Evolutionary conservation across 2,329 filamentous ascomycete species (phyloP).

Genomic region (Elsinoe australis): DNA sequence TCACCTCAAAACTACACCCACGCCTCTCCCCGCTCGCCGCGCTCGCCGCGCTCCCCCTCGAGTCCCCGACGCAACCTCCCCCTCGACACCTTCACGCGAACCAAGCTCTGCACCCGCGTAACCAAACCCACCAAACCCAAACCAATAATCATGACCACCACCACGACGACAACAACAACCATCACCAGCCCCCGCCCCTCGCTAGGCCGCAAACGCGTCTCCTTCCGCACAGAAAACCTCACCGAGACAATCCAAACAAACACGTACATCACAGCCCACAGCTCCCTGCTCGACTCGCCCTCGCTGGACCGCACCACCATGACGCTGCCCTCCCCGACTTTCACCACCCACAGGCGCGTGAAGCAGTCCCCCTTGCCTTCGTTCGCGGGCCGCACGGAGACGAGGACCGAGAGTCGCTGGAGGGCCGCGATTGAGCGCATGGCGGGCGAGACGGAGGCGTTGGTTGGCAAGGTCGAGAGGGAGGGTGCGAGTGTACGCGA

Average conservation of each 20-base stretch:
- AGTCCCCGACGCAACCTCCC: constrained; percentile 4
- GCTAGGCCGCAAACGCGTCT: constrained; percentile 45
- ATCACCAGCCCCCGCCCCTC: not conserved
- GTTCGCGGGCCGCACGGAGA: not conserved
- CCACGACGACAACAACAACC: constrained; percentile 17
- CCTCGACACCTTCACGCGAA: not conserved
- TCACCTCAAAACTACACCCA: constrained; percentile 13
- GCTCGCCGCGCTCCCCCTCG: constrained; percentile 1
- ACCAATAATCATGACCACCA: constrained; percentile 36
- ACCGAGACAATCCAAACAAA: constrained; percentile 53
- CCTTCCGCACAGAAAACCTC: constrained; percentile 47
- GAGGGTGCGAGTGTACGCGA: too few relatives aligned
- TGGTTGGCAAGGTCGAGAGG: constrained; percentile 11
- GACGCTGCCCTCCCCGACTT: constrained; percentile 22
- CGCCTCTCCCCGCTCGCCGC: not conserved
- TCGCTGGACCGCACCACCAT: constrained; percentile 29
- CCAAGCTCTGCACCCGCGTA: not conserved
- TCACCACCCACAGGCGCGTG: not conserved
- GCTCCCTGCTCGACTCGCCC: constrained; percentile 43
- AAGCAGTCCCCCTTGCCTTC: too few relatives aligned
- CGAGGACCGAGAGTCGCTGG: constrained; percentile 7
- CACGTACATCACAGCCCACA: constrained; percentile 49
- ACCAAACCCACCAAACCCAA: constrained; percentile 21
- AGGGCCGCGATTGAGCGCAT: constrained; percentile 11
- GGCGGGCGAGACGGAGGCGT: constrained; percentile 5